Percentiles rank a stretch among this genome's conserved stretches.
Conservation (phyloP, 2,329 filamentous ascomycete species). For the Penicillium sp. region DNA sequence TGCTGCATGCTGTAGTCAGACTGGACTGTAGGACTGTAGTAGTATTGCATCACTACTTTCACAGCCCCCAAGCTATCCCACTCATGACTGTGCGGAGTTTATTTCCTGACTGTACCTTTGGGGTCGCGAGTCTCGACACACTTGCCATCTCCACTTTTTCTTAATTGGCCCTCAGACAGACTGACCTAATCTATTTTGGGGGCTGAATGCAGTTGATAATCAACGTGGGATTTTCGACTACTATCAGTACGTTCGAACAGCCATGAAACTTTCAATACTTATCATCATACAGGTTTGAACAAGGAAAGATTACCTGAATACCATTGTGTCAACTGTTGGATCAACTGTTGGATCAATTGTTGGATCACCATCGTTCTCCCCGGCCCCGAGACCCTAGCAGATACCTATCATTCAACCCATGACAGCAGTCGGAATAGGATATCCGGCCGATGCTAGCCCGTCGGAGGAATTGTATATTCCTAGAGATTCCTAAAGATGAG, state of each 20-base stretch:
- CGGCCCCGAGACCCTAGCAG: neutral
- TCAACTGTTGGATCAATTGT: neutral
- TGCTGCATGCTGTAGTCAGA: too few relatives aligned
- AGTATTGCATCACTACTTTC: neutral
- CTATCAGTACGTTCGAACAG: too few relatives aligned
- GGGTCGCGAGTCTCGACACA: neutral
- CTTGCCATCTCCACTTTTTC: neutral
- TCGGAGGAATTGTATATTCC: neutral
- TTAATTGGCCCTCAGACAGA: neutral
- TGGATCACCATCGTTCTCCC: constrained; percentile 4
- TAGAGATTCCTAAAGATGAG: neutral
- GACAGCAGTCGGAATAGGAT: too few relatives aligned
- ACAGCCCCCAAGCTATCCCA: neutral
- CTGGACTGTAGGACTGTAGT: too few relatives aligned
- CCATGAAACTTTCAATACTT: constrained; percentile 2
- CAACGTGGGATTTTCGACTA: neutral
- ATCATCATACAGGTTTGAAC: neutral
- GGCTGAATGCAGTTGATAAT: neutral
- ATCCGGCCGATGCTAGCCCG: neutral
- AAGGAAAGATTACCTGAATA: neutral
- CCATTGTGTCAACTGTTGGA: neutral
- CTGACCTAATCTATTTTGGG: neutral
- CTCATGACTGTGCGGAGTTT: neutral
- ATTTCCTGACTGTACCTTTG: neutral
- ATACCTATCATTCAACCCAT: neutral